Percentiles rank a stretch among this genome's conserved stretches.
phyloP scores from a whole-genome alignment of 202 grass and related monocot genomes.

The Saccharum hybrid region DNA sequence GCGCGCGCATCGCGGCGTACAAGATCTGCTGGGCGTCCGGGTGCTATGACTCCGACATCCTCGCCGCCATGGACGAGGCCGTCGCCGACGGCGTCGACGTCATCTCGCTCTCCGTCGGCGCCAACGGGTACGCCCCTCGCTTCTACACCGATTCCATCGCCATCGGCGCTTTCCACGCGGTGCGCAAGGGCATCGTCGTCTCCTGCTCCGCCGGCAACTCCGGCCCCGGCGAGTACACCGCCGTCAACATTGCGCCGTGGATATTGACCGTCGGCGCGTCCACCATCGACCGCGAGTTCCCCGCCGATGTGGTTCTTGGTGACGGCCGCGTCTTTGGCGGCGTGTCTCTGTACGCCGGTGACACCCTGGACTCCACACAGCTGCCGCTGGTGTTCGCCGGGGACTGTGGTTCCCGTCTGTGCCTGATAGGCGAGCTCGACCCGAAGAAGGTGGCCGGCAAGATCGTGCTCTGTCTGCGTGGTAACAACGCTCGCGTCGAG shows the following conservation, averaged over 20 bases:
- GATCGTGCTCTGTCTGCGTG: slow-evolving; percentile 81
- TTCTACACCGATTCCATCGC: slow-evolving; percentile 67
- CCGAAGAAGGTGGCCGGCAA: slow-evolving; percentile 52
- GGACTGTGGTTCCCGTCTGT: slow-evolving; percentile 53
- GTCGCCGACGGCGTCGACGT: slow-evolving; percentile 68
- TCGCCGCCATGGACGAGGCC: slow-evolving; percentile 80
- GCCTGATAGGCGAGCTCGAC: slow-evolving; percentile 49
- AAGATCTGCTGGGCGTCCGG: slow-evolving; percentile 82
- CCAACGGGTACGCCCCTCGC: slow-evolving; percentile 36
- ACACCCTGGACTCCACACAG: slow-evolving; percentile 39
- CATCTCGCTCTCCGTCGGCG: slow-evolving; percentile 78
- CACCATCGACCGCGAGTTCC: slow-evolving; percentile 70
- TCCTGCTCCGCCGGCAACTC: slow-evolving; percentile 72
- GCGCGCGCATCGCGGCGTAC: slow-evolving; percentile 74
- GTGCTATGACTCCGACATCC: slow-evolving; percentile 79
- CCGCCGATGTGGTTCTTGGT: slow-evolving; percentile 69
- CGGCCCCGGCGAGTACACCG: slow-evolving; percentile 64
- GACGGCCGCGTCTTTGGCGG: slow-evolving; percentile 59
- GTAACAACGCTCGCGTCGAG: slow-evolving; percentile 62
- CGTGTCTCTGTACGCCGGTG: slow-evolving; percentile 61
- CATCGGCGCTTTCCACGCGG: slow-evolving; percentile 68
- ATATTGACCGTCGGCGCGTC: slow-evolving; percentile 76
- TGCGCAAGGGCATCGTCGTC: slow-evolving; percentile 63
- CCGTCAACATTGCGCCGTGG: slow-evolving; percentile 75
- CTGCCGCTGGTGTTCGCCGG: slow-evolving; percentile 59